Percentiles rank a stretch among this genome's conserved stretches.
phyloP scores from a whole-genome alignment of 805 yeast species.

The Tetrapisispora iriomotensis region DNA sequence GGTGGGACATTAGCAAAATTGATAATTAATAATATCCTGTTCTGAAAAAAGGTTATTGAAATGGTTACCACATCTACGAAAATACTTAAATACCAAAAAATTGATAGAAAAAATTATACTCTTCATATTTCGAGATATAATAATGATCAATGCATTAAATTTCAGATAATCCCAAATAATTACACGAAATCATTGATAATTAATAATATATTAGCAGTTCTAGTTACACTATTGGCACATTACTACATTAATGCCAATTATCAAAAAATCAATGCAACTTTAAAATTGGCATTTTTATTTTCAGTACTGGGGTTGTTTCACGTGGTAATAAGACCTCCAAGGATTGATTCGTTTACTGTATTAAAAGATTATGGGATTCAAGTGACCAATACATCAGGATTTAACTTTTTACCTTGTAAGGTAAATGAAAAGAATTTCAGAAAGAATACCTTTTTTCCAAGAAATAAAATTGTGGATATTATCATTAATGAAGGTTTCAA shows the following conservation, averaged over 20 bases:
- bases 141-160: slow-evolving; percentile 7
- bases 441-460: slow-evolving; percentile 40
- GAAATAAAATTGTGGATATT: slow-evolving; percentile 48
- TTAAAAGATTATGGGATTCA: slow-evolving; percentile 22
- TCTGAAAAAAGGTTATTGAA: too few relatives aligned
- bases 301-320: background rate
- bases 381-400: slow-evolving; percentile 14
- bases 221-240: background rate
- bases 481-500: slow-evolving; percentile 67
- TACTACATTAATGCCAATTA: background rate
- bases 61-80: too few relatives aligned
- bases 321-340: slow-evolving; percentile 11
- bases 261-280: background rate
- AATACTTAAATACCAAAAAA: too few relatives aligned
- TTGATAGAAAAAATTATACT: slow-evolving; percentile 4
- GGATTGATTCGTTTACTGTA: slow-evolving; percentile 17
- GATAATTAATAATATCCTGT: too few relatives aligned
- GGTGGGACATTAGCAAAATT: too few relatives aligned
- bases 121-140: slow-evolving; percentile 5
- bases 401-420: slow-evolving; percentile 15
- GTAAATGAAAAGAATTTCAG: slow-evolving; percentile 9
- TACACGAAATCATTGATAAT: background rate
- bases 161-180: slow-evolving; percentile 9
- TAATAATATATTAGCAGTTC: background rate
- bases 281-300: background rate